Evolutionary conservation across 345 rosid genomes (phyloP).

Genomic region (Combretum micranthum): DNA sequence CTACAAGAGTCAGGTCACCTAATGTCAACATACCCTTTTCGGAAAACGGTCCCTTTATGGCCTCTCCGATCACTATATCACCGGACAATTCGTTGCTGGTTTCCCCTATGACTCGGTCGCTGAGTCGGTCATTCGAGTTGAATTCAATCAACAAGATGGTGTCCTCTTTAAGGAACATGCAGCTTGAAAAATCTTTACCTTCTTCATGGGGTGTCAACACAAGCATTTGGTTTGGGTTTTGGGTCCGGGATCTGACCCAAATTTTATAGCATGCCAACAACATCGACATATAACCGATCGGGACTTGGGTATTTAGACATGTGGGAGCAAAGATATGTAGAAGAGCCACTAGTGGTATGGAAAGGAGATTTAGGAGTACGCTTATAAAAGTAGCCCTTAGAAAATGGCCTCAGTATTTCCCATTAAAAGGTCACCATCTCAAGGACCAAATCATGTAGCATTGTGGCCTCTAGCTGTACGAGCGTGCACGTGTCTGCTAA

Average conservation of each 20-base stretch:
- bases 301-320: slow-evolving; percentile 32
- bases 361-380: no score
- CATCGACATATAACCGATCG: slow-evolving; percentile 38
- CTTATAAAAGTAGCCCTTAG: no score
- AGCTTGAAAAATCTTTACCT: slow-evolving; percentile 51
- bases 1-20: slow-evolving; percentile 28
- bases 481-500: no score
- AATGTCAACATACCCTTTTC: slow-evolving; percentile 34
- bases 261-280: slow-evolving; percentile 45
- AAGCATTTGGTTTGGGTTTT: slow-evolving; percentile 14
- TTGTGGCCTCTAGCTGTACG: no score
- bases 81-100: slow-evolving; percentile 43
- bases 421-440: no score
- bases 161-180: slow-evolving; percentile 58
- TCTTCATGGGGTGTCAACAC: slow-evolving; percentile 27
- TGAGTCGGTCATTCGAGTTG: slow-evolving; percentile 50
- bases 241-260: slow-evolving; percentile 58
- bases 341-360: slow-evolving; percentile 67
- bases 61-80: no score
- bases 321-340: slow-evolving; percentile 43
- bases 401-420: no score
- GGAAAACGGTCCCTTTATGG: slow-evolving; percentile 2
- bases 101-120: slow-evolving; percentile 41
- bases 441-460: no score
- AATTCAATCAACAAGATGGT: slow-evolving; percentile 43